Percentiles rank a stretch among this genome's conserved stretches.
Conservation (phyloP, 2,329 filamentous ascomycete species). For the Cytospora piceicola region DNA sequence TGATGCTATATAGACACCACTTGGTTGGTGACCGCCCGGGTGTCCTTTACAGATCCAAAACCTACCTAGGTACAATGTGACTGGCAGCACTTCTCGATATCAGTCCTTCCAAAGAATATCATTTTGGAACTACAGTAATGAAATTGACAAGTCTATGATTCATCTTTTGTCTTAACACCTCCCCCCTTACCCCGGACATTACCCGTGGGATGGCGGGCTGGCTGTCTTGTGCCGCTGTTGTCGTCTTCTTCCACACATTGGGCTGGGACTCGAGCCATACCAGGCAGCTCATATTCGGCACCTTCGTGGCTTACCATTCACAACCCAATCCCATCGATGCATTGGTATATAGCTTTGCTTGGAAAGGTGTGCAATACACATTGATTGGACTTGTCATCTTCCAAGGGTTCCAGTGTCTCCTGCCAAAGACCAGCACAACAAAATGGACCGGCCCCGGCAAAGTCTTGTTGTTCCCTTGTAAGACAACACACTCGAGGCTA, state of each 20-base stretch:
- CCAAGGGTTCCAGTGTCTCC: conserved; percentile 4
- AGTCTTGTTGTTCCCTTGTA: conserved; percentile 65
- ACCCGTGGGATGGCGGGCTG: conserved; percentile 15
- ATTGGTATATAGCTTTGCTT: neutral
- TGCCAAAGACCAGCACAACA: conserved; percentile 13
- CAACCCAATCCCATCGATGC: neutral
- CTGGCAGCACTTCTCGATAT: neutral
- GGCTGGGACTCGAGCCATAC: conserved; percentile 20
- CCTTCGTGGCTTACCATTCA: conserved; percentile 1
- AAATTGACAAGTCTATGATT: neutral
- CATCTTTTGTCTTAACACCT: neutral
- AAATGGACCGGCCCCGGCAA: conserved; percentile 25
- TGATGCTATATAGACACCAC: neutral
- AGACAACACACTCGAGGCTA: conserved; percentile 67
- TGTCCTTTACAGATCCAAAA: neutral
- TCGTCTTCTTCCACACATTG: conserved; percentile 4
- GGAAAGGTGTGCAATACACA: conserved; percentile 6
- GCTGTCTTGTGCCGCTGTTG: conserved; percentile 23
- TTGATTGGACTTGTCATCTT: conserved; percentile 8
- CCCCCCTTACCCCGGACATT: conserved; percentile 21
- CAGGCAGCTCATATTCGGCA: conserved; percentile 21
- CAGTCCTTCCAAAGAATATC: too few species aligned
- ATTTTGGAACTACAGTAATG: neutral
- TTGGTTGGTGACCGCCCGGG: neutral
- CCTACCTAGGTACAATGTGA: neutral